phyloP scores from a whole-genome alignment of 129 eudicot species.

The Chrysanthemum makinoi region DNA sequence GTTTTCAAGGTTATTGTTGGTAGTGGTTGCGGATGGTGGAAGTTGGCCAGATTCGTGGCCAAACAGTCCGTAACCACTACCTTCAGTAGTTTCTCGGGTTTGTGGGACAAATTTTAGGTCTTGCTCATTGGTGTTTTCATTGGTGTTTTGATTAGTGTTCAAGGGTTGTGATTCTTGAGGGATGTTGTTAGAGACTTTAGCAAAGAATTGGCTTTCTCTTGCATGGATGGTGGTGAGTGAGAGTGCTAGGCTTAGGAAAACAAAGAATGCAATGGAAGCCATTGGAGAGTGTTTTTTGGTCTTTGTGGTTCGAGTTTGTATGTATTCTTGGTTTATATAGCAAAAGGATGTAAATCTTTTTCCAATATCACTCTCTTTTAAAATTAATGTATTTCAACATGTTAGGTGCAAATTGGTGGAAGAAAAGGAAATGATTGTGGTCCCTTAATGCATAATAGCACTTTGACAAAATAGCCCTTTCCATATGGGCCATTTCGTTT shows the following conservation, averaged over 20 bases:
- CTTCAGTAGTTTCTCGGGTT: conserved; percentile 25
- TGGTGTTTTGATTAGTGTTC: conserved; percentile 36
- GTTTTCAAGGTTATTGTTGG: neutral
- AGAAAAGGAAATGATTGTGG: conserved; percentile 48
- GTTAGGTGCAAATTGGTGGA: conserved; percentile 48
- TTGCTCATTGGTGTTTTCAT: conserved; percentile 35
- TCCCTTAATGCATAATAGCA: conserved; percentile 25
- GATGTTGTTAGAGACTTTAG: conserved; percentile 37
- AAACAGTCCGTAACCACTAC: conserved; percentile 54
- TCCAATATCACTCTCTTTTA: conserved; percentile 10
- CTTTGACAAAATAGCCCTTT: conserved; percentile 44
- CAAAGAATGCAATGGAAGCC: conserved; percentile 36
- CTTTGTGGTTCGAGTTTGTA: conserved; percentile 29
- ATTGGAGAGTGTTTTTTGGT: conserved; percentile 10
- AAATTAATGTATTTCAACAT: conserved; percentile 30
- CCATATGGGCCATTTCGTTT: conserved; percentile 16
- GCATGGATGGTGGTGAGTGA: conserved; percentile 56
- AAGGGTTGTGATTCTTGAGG: conserved; percentile 31
- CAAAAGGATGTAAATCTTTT: conserved; percentile 11
- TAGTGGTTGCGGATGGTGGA: conserved; percentile 51
- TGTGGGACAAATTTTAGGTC: conserved; percentile 63
- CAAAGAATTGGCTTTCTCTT: conserved; percentile 75
- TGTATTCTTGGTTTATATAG: conserved; percentile 45
- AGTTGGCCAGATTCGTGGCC: conserved; percentile 68
- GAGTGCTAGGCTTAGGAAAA: conserved; percentile 38